Evolutionary conservation across 805 yeast genomes (phyloP), one percentile per base, ranked within the genome.

Genomic region (Pichia deserticola): DNA sequence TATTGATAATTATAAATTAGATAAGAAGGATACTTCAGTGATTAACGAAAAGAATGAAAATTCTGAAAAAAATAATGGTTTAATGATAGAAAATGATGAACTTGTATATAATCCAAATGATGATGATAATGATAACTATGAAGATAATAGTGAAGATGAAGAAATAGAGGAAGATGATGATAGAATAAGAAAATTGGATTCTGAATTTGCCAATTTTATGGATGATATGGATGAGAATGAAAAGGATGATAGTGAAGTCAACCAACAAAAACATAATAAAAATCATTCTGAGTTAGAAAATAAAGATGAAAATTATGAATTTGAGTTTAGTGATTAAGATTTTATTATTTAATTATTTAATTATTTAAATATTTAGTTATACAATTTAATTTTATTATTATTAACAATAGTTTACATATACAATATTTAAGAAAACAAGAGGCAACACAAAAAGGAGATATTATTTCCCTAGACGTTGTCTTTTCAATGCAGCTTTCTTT

Each of bases 401-500:
- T 20, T 20, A 20, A 20, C 3, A 20, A 20, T 20, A 20, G 20
- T 20, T 20, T 20, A 20, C 20, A 20, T 20, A 20, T 20, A 3
- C 20, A 20, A 20, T 20, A 2, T 20, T 20, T 3, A 20, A 20
- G 20, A 20, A 20, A 20, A 20, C 20, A 20, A 20, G 20, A 20
- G 20, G 3, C 20, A 20, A 20, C 20, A 20, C 20, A 20, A 20
- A 20, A 20, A 20, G 20, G 20, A 20, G 11, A 13, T 30, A 13
- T 42, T 40, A 42, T 43, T 32, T 51, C 12, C 42, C 35, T 13
- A 53, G 36, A 27, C 39, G 9, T 42, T 41, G 48, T 38, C 35
- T 43, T 59, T 82, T 80, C 54, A 72, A 75, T 52, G 64, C 64
- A 13, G 73, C 73, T 49, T 69, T 74, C 51, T 62, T 64, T 52